phyloP scores from a whole-genome alignment of 768 basidiomycete species.

The Agrocybe pediades region DNA sequence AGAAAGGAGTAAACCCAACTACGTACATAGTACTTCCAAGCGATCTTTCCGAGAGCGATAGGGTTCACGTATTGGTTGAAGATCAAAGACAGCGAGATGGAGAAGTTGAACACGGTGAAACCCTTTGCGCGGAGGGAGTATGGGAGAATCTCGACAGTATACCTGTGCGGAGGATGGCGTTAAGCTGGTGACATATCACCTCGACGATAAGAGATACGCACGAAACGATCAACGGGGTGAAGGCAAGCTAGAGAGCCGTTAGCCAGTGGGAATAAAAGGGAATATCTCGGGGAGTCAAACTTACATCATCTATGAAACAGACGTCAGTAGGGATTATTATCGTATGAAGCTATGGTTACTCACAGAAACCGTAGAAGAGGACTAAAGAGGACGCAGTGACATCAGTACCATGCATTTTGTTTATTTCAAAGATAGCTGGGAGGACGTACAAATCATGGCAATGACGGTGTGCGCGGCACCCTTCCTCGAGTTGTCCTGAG shows the following conservation, averaged over 20 bases:
- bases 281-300: background rate
- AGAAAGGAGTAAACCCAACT: background rate
- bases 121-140: slow-evolving; percentile 65
- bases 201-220: slow-evolving; percentile 11
- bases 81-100: slow-evolving; percentile 62
- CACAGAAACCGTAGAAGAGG: slow-evolving; percentile 34
- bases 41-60: slow-evolving; percentile 37
- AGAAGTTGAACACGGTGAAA: slow-evolving; percentile 63
- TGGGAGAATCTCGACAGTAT: slow-evolving; percentile 33
- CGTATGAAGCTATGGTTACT: slow-evolving; percentile 12
- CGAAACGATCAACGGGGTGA: slow-evolving; percentile 36
- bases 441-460: slow-evolving; percentile 36
- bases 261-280: background rate
- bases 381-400: slow-evolving; percentile 15
- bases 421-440: background rate
- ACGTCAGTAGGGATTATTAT: background rate
- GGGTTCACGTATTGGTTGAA: slow-evolving; percentile 72
- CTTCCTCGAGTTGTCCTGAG: slow-evolving; percentile 37
- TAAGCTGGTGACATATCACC: background rate
- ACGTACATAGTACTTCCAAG: slow-evolving; percentile 67
- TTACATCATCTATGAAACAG: slow-evolving; percentile 23
- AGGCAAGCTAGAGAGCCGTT: slow-evolving; percentile 26
- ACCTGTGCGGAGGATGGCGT: slow-evolving; percentile 13
- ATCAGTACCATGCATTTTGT: background rate
- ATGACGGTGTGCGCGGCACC: slow-evolving; percentile 63